phyloP scores from a whole-genome alignment of 2,329 filamentous ascomycete species.

The Aspergillus viridinutans region DNA sequence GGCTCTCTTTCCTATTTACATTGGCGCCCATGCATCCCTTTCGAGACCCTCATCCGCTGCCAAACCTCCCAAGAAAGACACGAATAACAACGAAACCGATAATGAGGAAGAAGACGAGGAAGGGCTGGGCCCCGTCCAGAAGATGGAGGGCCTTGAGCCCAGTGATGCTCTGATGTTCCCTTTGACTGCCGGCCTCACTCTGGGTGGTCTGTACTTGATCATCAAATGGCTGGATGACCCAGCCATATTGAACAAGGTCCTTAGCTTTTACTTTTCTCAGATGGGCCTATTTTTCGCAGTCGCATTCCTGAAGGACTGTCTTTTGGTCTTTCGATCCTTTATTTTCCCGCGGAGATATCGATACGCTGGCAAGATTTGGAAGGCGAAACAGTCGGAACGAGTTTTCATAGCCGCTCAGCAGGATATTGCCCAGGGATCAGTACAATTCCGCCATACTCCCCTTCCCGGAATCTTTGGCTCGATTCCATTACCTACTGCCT shows the following conservation, averaged over 20 bases:
- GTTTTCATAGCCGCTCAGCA: constrained; percentile 22
- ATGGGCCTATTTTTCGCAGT: constrained; percentile 74
- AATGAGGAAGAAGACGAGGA: constrained; percentile 49
- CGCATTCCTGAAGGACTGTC: constrained; percentile 66
- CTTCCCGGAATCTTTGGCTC: constrained; percentile 49
- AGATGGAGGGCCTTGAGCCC: constrained; percentile 65
- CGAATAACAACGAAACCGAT: constrained; percentile 21
- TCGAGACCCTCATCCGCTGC: constrained; percentile 76
- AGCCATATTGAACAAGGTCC: constrained; percentile 71
- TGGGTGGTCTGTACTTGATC: constrained; percentile 76
- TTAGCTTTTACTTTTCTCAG: constrained; percentile 77
- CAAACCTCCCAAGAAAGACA: constrained; percentile 51
- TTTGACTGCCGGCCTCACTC: constrained; percentile 65
- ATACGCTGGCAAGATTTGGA: constrained; percentile 48
- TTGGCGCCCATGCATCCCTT: constrained; percentile 79
- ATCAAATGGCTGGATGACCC: constrained; percentile 87
- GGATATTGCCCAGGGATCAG: constrained; percentile 3
- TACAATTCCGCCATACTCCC: constrained; percentile 41
- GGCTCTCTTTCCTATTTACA: constrained; percentile 76
- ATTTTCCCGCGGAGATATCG: constrained; percentile 71
- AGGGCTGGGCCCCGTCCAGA: constrained; percentile 51
- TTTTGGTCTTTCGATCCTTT: constrained; percentile 62
- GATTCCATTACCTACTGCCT: constrained; percentile 41
- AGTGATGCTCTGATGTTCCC: constrained; percentile 84
- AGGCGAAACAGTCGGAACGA: constrained; percentile 29